Evolutionary conservation across 106 monocot genomes (phyloP).

Genomic region (Acorus calamus): DNA sequence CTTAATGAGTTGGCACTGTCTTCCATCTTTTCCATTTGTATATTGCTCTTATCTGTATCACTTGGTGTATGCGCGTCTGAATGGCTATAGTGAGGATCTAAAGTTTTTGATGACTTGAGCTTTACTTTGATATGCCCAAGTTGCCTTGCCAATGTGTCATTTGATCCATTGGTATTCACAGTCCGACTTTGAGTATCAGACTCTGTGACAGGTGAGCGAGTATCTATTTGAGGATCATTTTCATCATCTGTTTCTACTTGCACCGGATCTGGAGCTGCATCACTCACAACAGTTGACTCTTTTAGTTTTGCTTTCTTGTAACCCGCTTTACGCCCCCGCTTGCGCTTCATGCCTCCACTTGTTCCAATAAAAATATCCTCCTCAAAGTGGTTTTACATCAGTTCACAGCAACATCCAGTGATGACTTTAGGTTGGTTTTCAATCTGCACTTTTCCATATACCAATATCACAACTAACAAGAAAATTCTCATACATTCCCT

Average conservation of each 20-base stretch:
- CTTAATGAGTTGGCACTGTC: conserved; percentile 30
- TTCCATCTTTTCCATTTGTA: conserved; percentile 29
- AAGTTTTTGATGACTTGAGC: conserved; percentile 52
- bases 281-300: background rate
- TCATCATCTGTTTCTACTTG: conserved; percentile 29
- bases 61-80: conserved; percentile 35
- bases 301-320: conserved; percentile 45
- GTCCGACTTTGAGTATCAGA: conserved; percentile 20
- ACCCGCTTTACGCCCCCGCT: conserved; percentile 41
- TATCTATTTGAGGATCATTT: conserved; percentile 17
- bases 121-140: conserved; percentile 66
- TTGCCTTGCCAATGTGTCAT: conserved; percentile 19
- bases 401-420: background rate
- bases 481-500: no score
- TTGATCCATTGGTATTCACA: conserved; percentile 14
- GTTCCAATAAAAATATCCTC: conserved; percentile 3
- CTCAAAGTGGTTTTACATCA: background rate
- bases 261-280: conserved; percentile 21
- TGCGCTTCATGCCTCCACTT: conserved; percentile 62
- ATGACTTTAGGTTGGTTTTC: conserved; percentile 11
- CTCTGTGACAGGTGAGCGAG: conserved; percentile 17
- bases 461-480: no score
- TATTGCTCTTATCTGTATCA: conserved; percentile 36
- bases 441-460: conserved; percentile 1
- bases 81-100: conserved; percentile 24